Percentiles rank a stretch among this genome's conserved stretches.
Evolutionary conservation across 2,329 filamentous ascomycete genomes (phyloP).

Genomic region (Monilinia vaccinii-corymbosi): DNA sequence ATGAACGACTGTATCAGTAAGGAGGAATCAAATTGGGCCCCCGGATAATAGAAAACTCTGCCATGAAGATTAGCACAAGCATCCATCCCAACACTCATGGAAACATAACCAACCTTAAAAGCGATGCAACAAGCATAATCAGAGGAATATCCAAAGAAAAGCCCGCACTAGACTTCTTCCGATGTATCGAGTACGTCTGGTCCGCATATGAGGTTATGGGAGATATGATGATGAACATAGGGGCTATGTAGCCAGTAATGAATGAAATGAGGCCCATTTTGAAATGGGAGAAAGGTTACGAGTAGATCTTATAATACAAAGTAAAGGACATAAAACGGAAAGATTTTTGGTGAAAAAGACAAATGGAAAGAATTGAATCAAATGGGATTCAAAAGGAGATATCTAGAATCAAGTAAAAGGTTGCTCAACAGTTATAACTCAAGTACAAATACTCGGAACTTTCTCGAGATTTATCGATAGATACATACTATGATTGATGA

Average conservation of each 20-base stretch:
- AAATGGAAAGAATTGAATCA: background rate
- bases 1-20: conserved; percentile 56
- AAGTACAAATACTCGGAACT: background rate
- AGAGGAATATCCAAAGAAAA: conserved; percentile 64
- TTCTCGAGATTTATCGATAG: background rate
- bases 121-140: conserved; percentile 62
- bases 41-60: conserved; percentile 63
- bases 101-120: conserved; percentile 44
- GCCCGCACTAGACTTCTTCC: conserved; percentile 53
- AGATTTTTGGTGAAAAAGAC: background rate
- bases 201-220: conserved; percentile 57
- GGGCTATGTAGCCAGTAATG: conserved; percentile 48
- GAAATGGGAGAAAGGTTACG: background rate
- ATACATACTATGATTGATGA: background rate
- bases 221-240: conserved; percentile 54
- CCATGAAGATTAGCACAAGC: background rate
- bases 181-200: conserved; percentile 56
- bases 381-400: background rate
- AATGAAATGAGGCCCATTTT: conserved; percentile 27
- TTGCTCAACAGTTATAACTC: too few relatives aligned
- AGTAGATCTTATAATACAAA: conserved; percentile 3
- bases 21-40: conserved; percentile 53
- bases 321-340: background rate
- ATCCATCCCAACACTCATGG: background rate
- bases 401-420: background rate